phyloP scores from a whole-genome alignment of 495 filamentous ascomycete genomes.

The Aspergillus funiculosus region DNA sequence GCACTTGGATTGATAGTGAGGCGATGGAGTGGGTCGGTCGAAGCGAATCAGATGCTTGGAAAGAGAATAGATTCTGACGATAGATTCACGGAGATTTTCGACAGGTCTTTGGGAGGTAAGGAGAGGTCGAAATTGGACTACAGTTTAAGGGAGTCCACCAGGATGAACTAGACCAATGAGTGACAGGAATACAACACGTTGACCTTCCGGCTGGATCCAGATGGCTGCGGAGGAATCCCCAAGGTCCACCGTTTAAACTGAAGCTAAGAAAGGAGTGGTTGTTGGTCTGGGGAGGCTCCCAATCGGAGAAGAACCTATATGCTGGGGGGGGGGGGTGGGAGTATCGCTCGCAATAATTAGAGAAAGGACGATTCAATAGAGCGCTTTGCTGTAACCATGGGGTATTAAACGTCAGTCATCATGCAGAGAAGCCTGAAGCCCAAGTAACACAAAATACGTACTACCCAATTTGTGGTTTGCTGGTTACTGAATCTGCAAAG shows the following conservation, averaged over 20 bases:
- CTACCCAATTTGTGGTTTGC: too few species aligned
- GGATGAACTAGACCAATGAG: constrained; percentile 16
- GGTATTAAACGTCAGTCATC: constrained; percentile 2
- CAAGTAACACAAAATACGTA: neutral
- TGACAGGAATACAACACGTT: constrained; percentile 18
- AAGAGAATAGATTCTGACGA: constrained; percentile 5
- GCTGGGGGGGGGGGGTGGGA: neutral
- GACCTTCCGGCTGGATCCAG: constrained; percentile 16
- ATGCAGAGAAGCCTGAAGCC: neutral
- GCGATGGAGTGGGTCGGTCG: constrained; percentile 19
- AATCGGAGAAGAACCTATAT: constrained; percentile 7
- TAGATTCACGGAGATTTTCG: neutral
- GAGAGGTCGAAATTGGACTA: constrained; percentile 5
- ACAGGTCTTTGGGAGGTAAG: constrained; percentile 10
- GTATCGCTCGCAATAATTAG: neutral
- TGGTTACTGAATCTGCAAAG: too few species aligned
- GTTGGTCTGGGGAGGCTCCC: constrained; percentile 13
- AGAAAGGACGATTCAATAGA: too few species aligned
- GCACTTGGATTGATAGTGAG: constrained; percentile 19
- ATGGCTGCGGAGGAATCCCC: constrained; percentile 12
- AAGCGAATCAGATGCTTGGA: constrained; percentile 6
- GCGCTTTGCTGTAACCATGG: neutral
- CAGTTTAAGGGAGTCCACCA: constrained; percentile 9
- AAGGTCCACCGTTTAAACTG: constrained; percentile 13
- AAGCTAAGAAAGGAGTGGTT: constrained; percentile 26